Evolutionary conservation across 768 basidiomycete species (phyloP).

Genomic region (Serendipita vermifera): DNA sequence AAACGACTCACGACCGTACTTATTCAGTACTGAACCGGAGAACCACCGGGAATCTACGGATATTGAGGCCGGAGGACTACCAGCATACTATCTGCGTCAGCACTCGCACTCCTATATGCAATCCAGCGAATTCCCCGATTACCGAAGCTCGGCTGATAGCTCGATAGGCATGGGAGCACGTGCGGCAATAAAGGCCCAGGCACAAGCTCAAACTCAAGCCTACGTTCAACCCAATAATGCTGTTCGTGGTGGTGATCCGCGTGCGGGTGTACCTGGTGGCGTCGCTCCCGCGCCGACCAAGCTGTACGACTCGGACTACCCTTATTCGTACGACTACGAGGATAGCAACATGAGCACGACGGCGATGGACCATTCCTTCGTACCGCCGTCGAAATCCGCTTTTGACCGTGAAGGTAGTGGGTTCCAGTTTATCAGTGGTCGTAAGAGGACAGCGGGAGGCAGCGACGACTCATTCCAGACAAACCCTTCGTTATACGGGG

Average conservation of each 20-base stretch:
- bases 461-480: conserved; percentile 4
- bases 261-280: not conserved
- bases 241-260: not conserved
- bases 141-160: not conserved
- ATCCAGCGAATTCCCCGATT: conserved; percentile 3
- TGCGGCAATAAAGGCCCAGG: conserved; percentile 1
- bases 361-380: not conserved
- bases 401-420: conserved; percentile 1
- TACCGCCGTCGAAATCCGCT: not conserved
- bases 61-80: not conserved
- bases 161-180: not conserved
- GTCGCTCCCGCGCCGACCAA: too few relatives aligned
- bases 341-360: not conserved
- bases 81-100: not conserved
- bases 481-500: conserved; percentile 1
- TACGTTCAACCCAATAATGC: not conserved
- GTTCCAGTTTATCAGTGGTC: conserved; percentile 4
- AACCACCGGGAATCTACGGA: conserved; percentile 4
- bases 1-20: conserved; percentile 1
- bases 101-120: not conserved
- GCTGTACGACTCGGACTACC: too few relatives aligned
- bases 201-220: not conserved
- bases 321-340: not conserved
- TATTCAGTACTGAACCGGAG: not conserved
- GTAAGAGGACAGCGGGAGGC: not conserved